A percentile compares a stretch with the other conserved stretches of the same genome.
phyloP scores from a whole-genome alignment of 2,329 filamentous ascomycete genomes.

The Arthrocladium fulminans region DNA sequence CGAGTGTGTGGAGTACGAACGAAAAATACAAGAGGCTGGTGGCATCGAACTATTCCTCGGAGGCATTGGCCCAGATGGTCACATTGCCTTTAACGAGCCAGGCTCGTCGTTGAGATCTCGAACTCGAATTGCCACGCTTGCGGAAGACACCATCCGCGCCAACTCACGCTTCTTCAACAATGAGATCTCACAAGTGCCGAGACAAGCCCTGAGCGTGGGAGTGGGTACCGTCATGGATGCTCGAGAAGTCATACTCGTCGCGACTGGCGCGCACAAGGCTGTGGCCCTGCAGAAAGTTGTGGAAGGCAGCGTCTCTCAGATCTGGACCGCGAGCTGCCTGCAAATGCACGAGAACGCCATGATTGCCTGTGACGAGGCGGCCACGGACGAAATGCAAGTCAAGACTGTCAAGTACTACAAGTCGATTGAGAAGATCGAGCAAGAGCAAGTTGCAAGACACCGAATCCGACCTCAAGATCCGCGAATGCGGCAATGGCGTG shows the following conservation, averaged over 20 bases:
- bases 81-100: slow-evolving; percentile 87
- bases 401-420: slow-evolving; percentile 70
- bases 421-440: slow-evolving; percentile 56
- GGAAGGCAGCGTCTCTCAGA: slow-evolving; percentile 76
- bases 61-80: slow-evolving; percentile 76
- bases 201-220: slow-evolving; percentile 75
- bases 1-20: slow-evolving; percentile 72
- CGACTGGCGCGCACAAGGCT: slow-evolving; percentile 72
- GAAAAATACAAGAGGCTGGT: slow-evolving; percentile 62
- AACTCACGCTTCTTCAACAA: slow-evolving; percentile 78
- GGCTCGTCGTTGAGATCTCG: slow-evolving; percentile 68
- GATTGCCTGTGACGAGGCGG: slow-evolving; percentile 76
- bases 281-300: slow-evolving; percentile 70
- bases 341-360: slow-evolving; percentile 74
- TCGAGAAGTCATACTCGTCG: slow-evolving; percentile 72
- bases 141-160: slow-evolving; percentile 76
- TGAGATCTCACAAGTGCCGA: slow-evolving; percentile 63
- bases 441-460: neutral
- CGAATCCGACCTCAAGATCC: slow-evolving; percentile 11
- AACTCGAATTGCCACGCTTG: slow-evolving; percentile 76
- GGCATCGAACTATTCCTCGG: slow-evolving; percentile 81
- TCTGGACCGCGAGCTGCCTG: slow-evolving; percentile 78
- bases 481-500: slow-evolving; percentile 14
- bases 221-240: slow-evolving; percentile 76
- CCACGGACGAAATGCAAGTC: slow-evolving; percentile 62